These are phyloP conservation scores for Mollisia scopiformis DNA, from an alignment of 2,329 filamentous ascomycete genomes.

Conservation along the genomic window DNA sequence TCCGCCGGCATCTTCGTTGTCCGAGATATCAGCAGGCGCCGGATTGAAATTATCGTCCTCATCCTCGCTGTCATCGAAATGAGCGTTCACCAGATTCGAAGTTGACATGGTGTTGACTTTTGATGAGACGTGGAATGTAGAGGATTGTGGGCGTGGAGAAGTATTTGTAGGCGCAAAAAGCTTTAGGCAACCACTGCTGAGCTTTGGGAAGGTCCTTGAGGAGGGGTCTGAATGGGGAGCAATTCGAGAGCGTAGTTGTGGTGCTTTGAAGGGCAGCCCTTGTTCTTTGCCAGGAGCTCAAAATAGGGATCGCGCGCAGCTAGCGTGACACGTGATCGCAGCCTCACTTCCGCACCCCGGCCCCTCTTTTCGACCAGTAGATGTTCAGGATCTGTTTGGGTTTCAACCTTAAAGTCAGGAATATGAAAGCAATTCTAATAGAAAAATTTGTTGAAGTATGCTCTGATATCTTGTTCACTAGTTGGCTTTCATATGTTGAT, in stretches of 20 bases:
- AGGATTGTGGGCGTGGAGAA: conserved; percentile 1
- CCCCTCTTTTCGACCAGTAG: background rate
- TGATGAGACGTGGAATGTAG: background rate
- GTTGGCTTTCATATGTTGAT: background rate
- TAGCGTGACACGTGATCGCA: background rate
- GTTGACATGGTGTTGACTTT: conserved; percentile 30
- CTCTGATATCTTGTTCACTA: conserved; percentile 11
- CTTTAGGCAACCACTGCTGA: conserved; percentile 10
- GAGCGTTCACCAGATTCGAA: conserved; percentile 28
- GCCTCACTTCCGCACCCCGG: background rate
- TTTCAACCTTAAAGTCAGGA: background rate
- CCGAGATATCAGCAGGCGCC: conserved; percentile 71
- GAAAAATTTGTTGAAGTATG: conserved; percentile 37
- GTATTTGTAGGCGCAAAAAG: conserved; percentile 17
- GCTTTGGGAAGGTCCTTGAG: background rate
- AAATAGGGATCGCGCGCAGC: background rate
- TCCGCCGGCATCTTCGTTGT: conserved; percentile 60
- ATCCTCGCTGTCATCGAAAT: conserved; percentile 64
- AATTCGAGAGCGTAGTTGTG: background rate
- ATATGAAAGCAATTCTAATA: conserved; percentile 46
- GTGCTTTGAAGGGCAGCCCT: background rate
- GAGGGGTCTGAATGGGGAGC: background rate
- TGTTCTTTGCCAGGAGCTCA: background rate
- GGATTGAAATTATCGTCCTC: conserved; percentile 87
- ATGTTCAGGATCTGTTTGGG: background rate